These are phyloP conservation scores for Daldinia concentrica DNA, from an alignment of 495 filamentous ascomycete species.

Conservation along the genomic window DNA sequence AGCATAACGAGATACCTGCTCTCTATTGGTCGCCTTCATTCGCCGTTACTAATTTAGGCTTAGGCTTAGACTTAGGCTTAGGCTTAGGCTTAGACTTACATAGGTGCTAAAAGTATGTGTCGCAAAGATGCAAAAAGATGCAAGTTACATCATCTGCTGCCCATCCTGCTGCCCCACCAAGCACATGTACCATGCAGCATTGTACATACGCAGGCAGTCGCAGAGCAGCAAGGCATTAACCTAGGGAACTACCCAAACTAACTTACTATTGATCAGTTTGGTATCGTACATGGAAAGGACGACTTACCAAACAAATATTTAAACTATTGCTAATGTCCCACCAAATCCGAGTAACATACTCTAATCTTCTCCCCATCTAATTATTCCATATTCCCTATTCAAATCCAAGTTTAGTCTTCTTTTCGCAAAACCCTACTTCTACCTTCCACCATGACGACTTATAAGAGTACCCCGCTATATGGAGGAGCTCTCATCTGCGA, in stretches of 20 bases:
- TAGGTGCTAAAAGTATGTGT: not conserved
- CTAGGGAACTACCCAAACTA: constrained; percentile 1
- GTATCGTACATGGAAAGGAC: not conserved
- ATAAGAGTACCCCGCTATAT: constrained; percentile 71
- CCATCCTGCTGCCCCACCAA: constrained; percentile 16
- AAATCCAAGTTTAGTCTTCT: too few relatives aligned
- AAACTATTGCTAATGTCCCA: constrained; percentile 1
- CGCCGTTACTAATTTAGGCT: not conserved
- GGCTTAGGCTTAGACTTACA: too few relatives aligned
- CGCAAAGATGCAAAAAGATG: constrained; percentile 9
- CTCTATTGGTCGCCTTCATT: not conserved
- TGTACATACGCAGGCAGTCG: not conserved
- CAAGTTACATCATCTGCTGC: constrained; percentile 41
- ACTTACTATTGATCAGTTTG: constrained; percentile 12
- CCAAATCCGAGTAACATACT: not conserved
- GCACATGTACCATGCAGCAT: constrained; percentile 1
- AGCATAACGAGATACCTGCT: not conserved
- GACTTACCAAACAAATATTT: constrained; percentile 3
- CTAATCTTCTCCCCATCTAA: not conserved
- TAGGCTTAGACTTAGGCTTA: too few relatives aligned
- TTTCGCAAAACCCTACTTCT: too few relatives aligned
- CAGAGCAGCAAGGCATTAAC: not conserved
- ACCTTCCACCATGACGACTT: constrained; percentile 48
- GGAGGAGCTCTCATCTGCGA: constrained; percentile 81
- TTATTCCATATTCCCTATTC: too few relatives aligned